These are phyloP conservation scores for Starmerella roubikii DNA, from an alignment of 805 yeast genomes.

Conservation along the genomic window DNA sequence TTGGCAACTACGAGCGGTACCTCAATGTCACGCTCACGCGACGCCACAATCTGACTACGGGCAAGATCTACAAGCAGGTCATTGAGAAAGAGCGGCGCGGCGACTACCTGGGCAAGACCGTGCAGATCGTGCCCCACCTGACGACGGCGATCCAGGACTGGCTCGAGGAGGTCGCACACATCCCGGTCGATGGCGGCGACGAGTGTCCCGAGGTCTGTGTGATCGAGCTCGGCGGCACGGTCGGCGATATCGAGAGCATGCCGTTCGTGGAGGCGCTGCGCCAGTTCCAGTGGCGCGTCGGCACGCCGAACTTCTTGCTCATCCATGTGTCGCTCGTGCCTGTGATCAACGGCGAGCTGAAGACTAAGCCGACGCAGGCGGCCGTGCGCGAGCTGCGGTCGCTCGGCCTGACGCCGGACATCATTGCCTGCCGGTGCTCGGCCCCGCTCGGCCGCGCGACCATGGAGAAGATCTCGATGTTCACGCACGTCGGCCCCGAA, in stretches of 20 bases:
- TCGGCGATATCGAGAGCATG: slow-evolving; percentile 97
- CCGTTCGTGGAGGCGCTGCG: slow-evolving; percentile 98
- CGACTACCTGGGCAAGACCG: slow-evolving; percentile 97
- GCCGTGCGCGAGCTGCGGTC: slow-evolving; percentile 95
- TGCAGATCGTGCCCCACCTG: slow-evolving; percentile 96
- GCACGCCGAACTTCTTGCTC: slow-evolving; percentile 82
- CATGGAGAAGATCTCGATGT: slow-evolving; percentile 95
- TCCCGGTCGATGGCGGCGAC: slow-evolving; percentile 85
- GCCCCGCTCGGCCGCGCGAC: slow-evolving; percentile 68
- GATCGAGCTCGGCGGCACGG: slow-evolving; percentile 97
- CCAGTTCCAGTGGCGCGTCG: slow-evolving; percentile 97
- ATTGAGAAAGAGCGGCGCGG: slow-evolving; percentile 92
- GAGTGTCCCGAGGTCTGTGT: slow-evolving; percentile 91
- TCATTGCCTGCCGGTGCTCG: slow-evolving; percentile 95
- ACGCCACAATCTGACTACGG: slow-evolving; percentile 96
- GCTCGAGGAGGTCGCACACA: slow-evolving; percentile 83
- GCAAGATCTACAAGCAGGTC: slow-evolving; percentile 88
- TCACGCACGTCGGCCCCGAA: slow-evolving; percentile 96
- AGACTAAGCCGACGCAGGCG: slow-evolving; percentile 98
- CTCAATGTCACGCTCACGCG: slow-evolving; percentile 81
- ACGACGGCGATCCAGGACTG: slow-evolving; percentile 97
- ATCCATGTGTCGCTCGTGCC: slow-evolving; percentile 96
- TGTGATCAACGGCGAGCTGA: slow-evolving; percentile 96
- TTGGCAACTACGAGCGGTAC: slow-evolving; percentile 97
- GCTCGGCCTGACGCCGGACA: slow-evolving; percentile 85